Base-by-base conservation (phyloP, 2,329 filamentous ascomycete genomes). In the Calycina herbarum region DNA sequence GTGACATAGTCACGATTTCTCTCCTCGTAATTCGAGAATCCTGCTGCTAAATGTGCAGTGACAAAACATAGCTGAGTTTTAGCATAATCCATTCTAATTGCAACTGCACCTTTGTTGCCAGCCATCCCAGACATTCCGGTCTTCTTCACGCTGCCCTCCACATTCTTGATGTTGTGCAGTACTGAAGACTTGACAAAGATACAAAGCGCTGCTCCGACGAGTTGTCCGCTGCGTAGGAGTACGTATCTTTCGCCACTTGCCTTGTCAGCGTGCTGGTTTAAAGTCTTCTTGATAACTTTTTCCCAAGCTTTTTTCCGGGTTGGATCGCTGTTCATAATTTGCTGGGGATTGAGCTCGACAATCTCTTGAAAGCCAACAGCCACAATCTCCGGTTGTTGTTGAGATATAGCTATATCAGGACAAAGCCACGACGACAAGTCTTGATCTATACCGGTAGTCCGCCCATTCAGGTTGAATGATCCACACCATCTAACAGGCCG, bases 321-420 rank as follows among this genome's bases (percentile, higher is more conserved):
- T 0, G 95, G 95, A 76, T 99, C 94, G 67, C 94, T 98, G 70
- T 96, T 97, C 93, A 99, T 97, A 74, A 99, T 98, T 75, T 99
- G 95, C 76, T 98, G 94, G 17, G 96, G 95, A 72, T 93, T 97
- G 58, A 99, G 82, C 75, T 97, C 92, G n/a, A 99, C 95, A 68
- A 99, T 98, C 78, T 99, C 95, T 76, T 99, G 95, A 73, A 99
- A 98, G 0, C 93, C 95, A 17, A 97, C 89, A 7, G 91, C 93
- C 61, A 96, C 88, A 45, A 99, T 91, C 66, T 94, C 91, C 5
- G 95, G 94, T 67, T 91, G 87, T 58, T 84, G 80, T 57, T 82
- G 78, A n/a, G 82, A 80, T 20, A 77, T 72, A 59, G 86, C 82
- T 3, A 86, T 77, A 5, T 86, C 83, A 0, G 92, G 91, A 74